Evolutionary conservation across 2,329 filamentous ascomycete species (phyloP), one percentile per base, ranked within the genome.

Genomic region (Emergomyces orientalis): DNA sequence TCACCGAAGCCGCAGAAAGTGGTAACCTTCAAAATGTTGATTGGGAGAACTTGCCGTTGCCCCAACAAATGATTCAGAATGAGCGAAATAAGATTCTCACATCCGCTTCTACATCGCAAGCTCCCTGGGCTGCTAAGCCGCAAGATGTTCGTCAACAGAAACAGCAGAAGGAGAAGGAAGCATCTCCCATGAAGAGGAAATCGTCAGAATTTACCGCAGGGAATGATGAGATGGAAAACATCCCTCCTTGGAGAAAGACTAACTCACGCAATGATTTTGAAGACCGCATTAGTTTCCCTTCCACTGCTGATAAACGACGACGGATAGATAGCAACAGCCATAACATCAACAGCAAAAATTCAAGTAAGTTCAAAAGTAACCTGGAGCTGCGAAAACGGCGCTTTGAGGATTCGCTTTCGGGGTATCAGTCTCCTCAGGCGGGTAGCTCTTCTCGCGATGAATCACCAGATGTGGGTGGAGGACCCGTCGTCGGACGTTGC

Each of bases 331-430:
- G 74, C 66, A 60, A 66, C 52, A 54, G 30, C 47, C 9, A 41
- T 52, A 57, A 27, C 63, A 32, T 49, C 41, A 75, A 70, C 67
- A 75, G 70, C 67, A 78, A 84, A 76, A 78, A 77, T 75, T 75
- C 83, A 81, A 95, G 90, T 94, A 96, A 96, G 90, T 94, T 88
- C 75, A 86, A 89, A 78, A 88, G 88, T 79, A 86, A 87, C 75
- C 83, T 90, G 79, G 92, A 97, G 77, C 92, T 91, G 79, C 89
- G 94, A 69, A 89, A 88, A 75, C 90, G 90, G 71, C 90, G 94
- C 69, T 96, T 96, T 77, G 88, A 93, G 67, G 79, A 81, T 62
- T 72, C 75, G 55, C 77, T 78, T 61, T 73, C 75, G 63, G 76
- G 77, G 58, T 73, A 72, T 62, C 70, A 71, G 62, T 76, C 75